phyloP scores from a whole-genome alignment of 192 early-diverging fungal species.

The Dispira parvispora region DNA sequence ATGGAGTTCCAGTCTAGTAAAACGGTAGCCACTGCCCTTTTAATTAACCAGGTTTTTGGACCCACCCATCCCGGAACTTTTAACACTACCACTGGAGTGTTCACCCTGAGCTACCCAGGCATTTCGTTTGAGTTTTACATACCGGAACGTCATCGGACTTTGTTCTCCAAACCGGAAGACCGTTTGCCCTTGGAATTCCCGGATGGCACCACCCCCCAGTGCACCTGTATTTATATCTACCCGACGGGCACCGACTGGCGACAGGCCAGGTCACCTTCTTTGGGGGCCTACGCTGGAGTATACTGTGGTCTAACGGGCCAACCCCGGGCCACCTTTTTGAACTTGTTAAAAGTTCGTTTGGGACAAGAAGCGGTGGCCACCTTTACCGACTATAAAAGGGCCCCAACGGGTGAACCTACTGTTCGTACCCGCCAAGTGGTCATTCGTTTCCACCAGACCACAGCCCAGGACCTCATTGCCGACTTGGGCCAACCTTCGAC shows the following conservation, averaged over 20 bases:
- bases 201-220: constrained; percentile 55
- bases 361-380: constrained; percentile 22
- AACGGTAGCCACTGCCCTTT: constrained; percentile 43
- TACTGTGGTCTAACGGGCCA: constrained; percentile 16
- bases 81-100: constrained; percentile 27
- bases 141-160: constrained; percentile 31
- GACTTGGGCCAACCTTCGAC: constrained; percentile 46
- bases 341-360: constrained; percentile 14
- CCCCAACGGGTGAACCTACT: constrained; percentile 7
- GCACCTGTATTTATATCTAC: constrained; percentile 40
- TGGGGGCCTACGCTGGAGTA: constrained; percentile 19
- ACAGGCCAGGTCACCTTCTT: constrained; percentile 20
- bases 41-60: constrained; percentile 55
- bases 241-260: constrained; percentile 32
- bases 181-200: constrained; percentile 54
- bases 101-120: constrained; percentile 57
- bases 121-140: constrained; percentile 56
- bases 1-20: constrained; percentile 38
- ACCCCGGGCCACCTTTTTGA: not conserved
- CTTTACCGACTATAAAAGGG: constrained; percentile 15
- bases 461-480: constrained; percentile 51
- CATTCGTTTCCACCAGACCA: constrained; percentile 31
- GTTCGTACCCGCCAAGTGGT: constrained; percentile 13
- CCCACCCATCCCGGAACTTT: constrained; percentile 47
- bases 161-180: constrained; percentile 27